A percentile compares a stretch with the other conserved stretches of the same genome.
These are phyloP conservation scores for Vitis hybrid DNA, from an alignment of 177 flowering plant species.

Conservation along the genomic window DNA sequence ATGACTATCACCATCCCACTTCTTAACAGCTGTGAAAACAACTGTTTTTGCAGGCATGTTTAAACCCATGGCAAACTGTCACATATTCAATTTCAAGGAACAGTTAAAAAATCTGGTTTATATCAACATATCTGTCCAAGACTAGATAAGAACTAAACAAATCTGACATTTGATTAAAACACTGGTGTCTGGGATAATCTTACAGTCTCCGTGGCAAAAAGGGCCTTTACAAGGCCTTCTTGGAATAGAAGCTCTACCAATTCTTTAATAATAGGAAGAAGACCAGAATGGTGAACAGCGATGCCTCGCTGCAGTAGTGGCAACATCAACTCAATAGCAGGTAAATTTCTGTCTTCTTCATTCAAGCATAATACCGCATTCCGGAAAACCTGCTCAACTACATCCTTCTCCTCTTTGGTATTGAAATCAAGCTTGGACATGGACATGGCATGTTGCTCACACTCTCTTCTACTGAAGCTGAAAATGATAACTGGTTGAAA, in stretches of 20 bases:
- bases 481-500: slow-evolving; percentile 97
- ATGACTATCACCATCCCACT: slow-evolving; percentile 99
- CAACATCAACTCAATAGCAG: slow-evolving; percentile 94
- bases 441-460: slow-evolving; percentile 97
- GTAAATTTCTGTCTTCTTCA: slow-evolving; percentile 90
- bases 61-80: slow-evolving; percentile 98
- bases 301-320: slow-evolving; percentile 95
- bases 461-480: slow-evolving; percentile 97
- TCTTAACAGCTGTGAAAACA: slow-evolving; percentile 87
- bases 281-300: slow-evolving; percentile 99
- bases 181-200: slow-evolving; percentile 17
- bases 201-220: slow-evolving; percentile 98
- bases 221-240: slow-evolving; percentile 99
- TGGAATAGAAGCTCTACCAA: slow-evolving; percentile 96
- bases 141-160: not conserved
- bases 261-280: slow-evolving; percentile 97
- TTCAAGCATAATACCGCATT: slow-evolving; percentile 84
- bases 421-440: slow-evolving; percentile 97
- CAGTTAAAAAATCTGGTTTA: not conserved
- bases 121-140: not conserved
- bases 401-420: slow-evolving; percentile 80
- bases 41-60: slow-evolving; percentile 99
- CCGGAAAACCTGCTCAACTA: slow-evolving; percentile 71
- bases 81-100: slow-evolving; percentile 1
- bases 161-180: not conserved